Evolutionary conservation across 176 grass and related monocot genomes (phyloP), one percentile per base, ranked within the genome.

Genomic region (Rhynchospora pubera): DNA sequence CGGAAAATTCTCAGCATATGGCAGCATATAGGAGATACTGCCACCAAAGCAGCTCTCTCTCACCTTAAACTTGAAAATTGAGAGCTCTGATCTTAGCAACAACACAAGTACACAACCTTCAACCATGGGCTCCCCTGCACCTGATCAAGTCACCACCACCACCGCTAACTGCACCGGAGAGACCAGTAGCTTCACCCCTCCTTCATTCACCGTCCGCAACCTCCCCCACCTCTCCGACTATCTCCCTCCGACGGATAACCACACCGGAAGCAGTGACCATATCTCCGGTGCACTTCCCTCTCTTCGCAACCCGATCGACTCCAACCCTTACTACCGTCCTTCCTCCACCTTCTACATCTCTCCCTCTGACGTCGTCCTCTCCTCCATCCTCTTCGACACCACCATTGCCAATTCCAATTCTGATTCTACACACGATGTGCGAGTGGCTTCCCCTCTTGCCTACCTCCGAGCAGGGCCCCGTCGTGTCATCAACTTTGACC

Each of bases 391-490:
- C 66, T 98, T 98, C 79, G 92, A 98, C 85, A 59, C 91, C 61
- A 21, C 71, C 78, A 34, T 83, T 8, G 4, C 50, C 2, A 12
- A 30, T 15, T 22, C 32, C 34, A 68, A 68, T 18, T 26, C 60
- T 0, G 64, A 13, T 64, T 1, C 23, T 5, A 64, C 4, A 10
- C 3, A 16, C 14, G 15, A 57, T 57, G 56, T 57, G 16, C 5
- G 6, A 9, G 30, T 21, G 1, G 7, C 18, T 82, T 32, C 70
- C n/a, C 89, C 90, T 77, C 3, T 90, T 50, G 90, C 91, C 18
- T 95, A 98, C 84, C 87, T 84, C 74, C 92, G 92, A 65, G 96
- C 92, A 26, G 96, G 92, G 2, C 95, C 95, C 1, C 89, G 96
- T 1, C 9, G 0, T 7, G 26, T 11, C 16, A 26, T 95, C 62